Base-by-base conservation (phyloP, 164 flowering plant species). In the Nymphaea thermarum region DNA sequence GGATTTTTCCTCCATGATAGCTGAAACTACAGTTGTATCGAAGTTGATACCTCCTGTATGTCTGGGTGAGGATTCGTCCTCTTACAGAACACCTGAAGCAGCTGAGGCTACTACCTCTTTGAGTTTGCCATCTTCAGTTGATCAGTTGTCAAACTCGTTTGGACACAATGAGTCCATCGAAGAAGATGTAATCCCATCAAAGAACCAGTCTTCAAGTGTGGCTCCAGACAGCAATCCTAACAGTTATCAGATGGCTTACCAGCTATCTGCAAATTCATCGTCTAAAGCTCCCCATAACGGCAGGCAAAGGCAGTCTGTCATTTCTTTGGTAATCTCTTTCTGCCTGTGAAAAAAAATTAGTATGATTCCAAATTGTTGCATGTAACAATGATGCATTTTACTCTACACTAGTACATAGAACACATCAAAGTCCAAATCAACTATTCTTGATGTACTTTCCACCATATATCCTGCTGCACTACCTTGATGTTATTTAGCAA, bases 261-360 rank as follows among this genome's bases (percentile, higher is more conserved):
- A 51, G 8, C 8, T 51, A 8, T 51, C 57, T 51, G 14, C 57
- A 51, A 51, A 51, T n/a, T 68, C 75, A 15, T 60, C 67, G 67
- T 47, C 76, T 17, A 65, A 66, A 65, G 36, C 53, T 66, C 73
- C 67, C n/a, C 69, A 43, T 53, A 63, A 68, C 53, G 36, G 36
- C 36, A 80, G 74, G 71, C 55, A 65, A 25, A 73, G 75, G 67
- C 59, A 72, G 64, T 51, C 47, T 36, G 60, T 47, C 62, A 17
- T 68, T 43, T 60, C 67, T 47, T 71, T 43, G 83, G 85, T 85
- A 81, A 60, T 25, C 36, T 25, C 36, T 25, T 25, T 0, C 36
- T 25, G 36, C 36, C 36, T 25, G 36, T 25, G 36, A 25, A 25
- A 25, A 25, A 25, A 25, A 25, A 25, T 25, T 25, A 25, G 36